Base-by-base conservation (phyloP, 148 eudicot species). In the Beta vulgaris region DNA sequence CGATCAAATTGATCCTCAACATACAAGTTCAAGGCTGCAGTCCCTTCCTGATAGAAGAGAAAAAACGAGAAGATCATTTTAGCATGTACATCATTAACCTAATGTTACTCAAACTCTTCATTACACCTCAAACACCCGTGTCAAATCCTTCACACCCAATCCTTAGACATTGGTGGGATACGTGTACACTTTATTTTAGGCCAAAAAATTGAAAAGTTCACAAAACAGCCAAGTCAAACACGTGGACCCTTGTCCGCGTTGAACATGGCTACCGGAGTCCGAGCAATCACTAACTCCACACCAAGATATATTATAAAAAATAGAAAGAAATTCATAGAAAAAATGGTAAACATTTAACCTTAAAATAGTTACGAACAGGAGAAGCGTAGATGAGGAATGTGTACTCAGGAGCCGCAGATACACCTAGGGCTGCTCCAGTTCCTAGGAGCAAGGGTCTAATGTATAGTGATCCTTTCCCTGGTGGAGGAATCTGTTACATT, bases 391-490 rank as follows among this genome's bases (percentile, higher is more conserved):
- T 83, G 29, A 93, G 84, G 60, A 93, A 93, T 62, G 98, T 91
- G 72, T 83, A 89, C 46, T 91, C 98, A 4, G 95, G 89, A 21
- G 97, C 78, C 4, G 98, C 92, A 28, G 87, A 86, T 43, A 93
- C 49, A 19, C 97, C 94, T 3, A 91, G 79, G 26, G 83, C 77
- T 3, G 97, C 85, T 26, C 94, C 98, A 29, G 85, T 91, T 79
- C 98, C 98, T 16, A 93, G 71, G 21, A 93, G 89, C 80, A 93
- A 78, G 68, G 95, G 97, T 84, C 97, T 88, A 49, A 91, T 73
- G 73, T 91, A 93, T 1, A 93, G 88, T 31, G 94, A 83, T 46
- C 98, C 98, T 83, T 91, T 93, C 74, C 88, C 97, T 15, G 80
- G 75, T 5, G 98, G 98, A 66, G 98, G 98, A 76, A 93, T 91